Percentiles rank a stretch among this genome's conserved stretches.
phyloP scores from a whole-genome alignment of 306 rosid species.

The Vicia villosa region DNA sequence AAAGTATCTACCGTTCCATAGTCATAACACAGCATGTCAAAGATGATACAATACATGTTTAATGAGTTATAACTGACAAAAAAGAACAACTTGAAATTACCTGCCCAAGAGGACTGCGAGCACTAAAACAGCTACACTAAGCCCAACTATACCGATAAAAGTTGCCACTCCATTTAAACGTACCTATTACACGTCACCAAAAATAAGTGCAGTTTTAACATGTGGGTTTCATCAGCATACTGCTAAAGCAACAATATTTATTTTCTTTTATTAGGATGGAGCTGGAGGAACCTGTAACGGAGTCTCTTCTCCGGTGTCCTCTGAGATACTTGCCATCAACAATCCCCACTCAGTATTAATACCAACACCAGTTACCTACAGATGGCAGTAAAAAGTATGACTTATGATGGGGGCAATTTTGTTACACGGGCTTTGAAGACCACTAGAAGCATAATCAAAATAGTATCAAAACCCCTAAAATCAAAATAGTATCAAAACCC shows the following conservation, averaged over 20 bases:
- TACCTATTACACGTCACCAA: constrained; percentile 61
- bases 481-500: constrained; percentile 20
- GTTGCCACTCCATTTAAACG: constrained; percentile 99
- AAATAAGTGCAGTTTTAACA: constrained; percentile 33
- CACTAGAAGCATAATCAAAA: constrained; percentile 24
- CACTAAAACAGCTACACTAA: constrained; percentile 76
- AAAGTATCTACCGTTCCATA: constrained; percentile 68
- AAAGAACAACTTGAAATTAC: constrained; percentile 44
- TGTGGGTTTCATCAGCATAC: not conserved
- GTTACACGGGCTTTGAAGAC: constrained; percentile 10
- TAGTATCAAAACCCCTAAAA: constrained; percentile 25
- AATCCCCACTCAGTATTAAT: constrained; percentile 99
- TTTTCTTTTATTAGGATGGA: constrained; percentile 21
- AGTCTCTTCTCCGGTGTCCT: constrained; percentile 97
- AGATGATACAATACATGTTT: constrained; percentile 17
- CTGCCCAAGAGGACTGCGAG: constrained; percentile 82
- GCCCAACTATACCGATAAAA: constrained; percentile 95
- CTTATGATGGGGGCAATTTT: constrained; percentile 26
- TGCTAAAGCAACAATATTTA: constrained; percentile 34
- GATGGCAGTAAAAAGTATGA: constrained; percentile 31
- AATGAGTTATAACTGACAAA: constrained; percentile 6
- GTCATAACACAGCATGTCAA: constrained; percentile 35
- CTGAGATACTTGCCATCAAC: constrained; percentile 99
- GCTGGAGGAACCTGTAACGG: constrained; percentile 77
- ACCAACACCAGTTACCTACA: constrained; percentile 95